phyloP scores from a whole-genome alignment of 1,284 basidiomycete genomes.

The Trametes pubescens region DNA sequence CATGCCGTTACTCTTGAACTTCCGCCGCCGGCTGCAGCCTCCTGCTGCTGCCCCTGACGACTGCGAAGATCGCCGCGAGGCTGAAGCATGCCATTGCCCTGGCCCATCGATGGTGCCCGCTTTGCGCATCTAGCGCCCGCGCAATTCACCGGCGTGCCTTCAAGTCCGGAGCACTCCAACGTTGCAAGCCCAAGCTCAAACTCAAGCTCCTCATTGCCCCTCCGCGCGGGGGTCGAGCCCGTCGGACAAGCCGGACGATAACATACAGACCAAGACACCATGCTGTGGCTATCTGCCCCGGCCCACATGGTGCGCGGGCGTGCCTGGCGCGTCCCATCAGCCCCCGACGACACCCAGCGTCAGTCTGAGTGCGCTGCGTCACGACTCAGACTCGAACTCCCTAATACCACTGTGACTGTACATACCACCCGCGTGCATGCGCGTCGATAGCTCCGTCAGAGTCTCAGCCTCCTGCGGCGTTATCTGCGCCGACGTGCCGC shows the following conservation, averaged over 20 bases:
- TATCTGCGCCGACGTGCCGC: conserved; percentile 10
- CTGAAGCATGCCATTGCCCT: background rate
- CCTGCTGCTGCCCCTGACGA: conserved; percentile 1
- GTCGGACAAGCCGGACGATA: background rate
- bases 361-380: background rate
- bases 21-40: background rate
- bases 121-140: background rate
- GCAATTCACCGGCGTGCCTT: no score
- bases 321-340: conserved; percentile 13
- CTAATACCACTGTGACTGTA: no score
- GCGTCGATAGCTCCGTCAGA: background rate
- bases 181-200: no score
- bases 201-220: no score
- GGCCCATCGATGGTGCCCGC: background rate
- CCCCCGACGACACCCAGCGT: background rate
- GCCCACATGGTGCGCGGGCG: conserved; percentile 11
- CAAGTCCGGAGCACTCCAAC: no score
- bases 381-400: no score
- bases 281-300: background rate
- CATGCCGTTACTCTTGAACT: background rate
- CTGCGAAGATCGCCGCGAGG: conserved; percentile 5
- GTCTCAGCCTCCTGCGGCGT: background rate
- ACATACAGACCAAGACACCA: background rate
- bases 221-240: no score
- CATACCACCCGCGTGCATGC: background rate